Percentiles rank a stretch among this genome's conserved stretches.
phyloP scores from a whole-genome alignment of 257 asterid species.

The Nicotiana noctiflora region DNA sequence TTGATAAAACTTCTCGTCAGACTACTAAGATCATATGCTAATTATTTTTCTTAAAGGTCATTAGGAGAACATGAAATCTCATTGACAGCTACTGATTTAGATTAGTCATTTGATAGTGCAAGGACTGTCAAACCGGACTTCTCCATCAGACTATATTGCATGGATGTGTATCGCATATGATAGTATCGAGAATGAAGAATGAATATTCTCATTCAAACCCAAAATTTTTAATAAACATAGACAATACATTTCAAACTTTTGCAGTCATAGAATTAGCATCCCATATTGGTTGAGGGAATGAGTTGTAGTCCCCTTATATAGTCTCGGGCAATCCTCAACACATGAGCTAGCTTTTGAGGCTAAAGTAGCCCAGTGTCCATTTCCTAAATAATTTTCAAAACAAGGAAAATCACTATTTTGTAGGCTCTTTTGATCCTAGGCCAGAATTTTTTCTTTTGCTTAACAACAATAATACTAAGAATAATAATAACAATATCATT shows the following conservation, averaged over 20 bases:
- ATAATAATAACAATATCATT: not conserved
- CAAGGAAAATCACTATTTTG: not conserved
- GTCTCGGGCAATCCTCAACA: not conserved
- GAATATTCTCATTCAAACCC: not conserved
- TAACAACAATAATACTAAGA: not conserved
- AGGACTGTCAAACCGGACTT: not conserved
- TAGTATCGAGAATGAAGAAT: not conserved
- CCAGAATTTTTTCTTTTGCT: not conserved
- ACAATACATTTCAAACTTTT: not conserved
- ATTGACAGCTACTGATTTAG: not conserved
- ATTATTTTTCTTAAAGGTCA: slow-evolving; percentile 5
- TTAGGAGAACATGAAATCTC: not conserved
- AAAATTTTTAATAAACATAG: not conserved
- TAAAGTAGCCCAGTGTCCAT: not conserved
- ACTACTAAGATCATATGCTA: not conserved
- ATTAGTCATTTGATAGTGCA: not conserved
- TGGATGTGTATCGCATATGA: not conserved
- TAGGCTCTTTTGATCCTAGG: not conserved
- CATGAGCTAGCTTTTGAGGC: not conserved
- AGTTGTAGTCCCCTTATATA: not conserved
- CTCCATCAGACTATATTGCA: not conserved
- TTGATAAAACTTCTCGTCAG: not conserved
- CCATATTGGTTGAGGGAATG: not conserved
- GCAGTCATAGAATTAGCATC: not conserved
- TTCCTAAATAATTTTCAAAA: not conserved